phyloP scores from a whole-genome alignment of 768 basidiomycete species.

The Tulasnella sp. region DNA sequence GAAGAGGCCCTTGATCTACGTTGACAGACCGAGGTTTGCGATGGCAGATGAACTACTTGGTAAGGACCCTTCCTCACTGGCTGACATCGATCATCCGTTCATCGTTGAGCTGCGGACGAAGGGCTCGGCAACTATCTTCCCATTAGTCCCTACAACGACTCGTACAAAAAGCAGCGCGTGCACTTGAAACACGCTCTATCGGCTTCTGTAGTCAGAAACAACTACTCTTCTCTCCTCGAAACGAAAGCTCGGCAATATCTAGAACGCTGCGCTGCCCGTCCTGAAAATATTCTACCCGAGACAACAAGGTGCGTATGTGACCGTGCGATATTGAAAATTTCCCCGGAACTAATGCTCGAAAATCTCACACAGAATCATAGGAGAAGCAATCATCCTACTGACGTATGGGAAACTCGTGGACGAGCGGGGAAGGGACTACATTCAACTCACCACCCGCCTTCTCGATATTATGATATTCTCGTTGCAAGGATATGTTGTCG shows the following conservation, averaged over 20 bases:
- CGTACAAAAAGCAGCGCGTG: background rate
- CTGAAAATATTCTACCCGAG: background rate
- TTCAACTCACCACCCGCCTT: background rate
- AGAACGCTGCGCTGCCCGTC: background rate
- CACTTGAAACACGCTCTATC: background rate
- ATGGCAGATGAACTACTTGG: background rate
- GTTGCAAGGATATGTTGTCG: background rate
- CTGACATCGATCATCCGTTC: background rate
- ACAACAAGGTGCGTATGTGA: too few species aligned
- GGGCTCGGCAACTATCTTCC: background rate
- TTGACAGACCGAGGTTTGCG: conserved; percentile 31
- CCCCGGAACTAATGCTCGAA: too few species aligned
- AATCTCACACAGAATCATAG: background rate
- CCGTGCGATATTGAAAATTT: too few species aligned
- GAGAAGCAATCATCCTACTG: background rate
- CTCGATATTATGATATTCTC: background rate
- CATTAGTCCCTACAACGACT: background rate
- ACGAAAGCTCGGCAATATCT: background rate
- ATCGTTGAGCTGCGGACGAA: background rate
- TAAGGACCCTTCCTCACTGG: background rate
- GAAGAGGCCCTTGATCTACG: conserved; percentile 33
- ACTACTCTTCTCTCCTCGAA: background rate
- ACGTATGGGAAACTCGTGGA: background rate
- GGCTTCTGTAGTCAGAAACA: background rate
- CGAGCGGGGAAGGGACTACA: background rate